Conservation (phyloP, 2,329 filamentous ascomycete species). For the Periglandula ipomoeae region DNA sequence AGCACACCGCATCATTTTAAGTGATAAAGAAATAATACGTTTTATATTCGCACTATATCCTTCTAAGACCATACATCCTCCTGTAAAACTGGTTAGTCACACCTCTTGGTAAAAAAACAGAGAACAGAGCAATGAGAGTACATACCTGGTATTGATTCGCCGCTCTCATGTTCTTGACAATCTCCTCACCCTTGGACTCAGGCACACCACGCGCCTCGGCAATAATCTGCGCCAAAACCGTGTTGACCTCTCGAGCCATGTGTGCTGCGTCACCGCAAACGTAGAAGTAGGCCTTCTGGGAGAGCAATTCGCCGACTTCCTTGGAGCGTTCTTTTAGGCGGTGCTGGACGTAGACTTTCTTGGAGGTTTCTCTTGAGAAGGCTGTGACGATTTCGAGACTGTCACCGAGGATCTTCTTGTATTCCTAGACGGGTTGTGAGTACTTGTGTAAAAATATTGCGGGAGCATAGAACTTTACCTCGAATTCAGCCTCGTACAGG, state of each 20-base stretch:
- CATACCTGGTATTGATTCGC: conserved; percentile 90
- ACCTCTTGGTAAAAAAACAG: neutral
- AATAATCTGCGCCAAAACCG: conserved; percentile 78
- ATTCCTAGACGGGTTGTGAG: conserved; percentile 48
- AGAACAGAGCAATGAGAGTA: conserved; percentile 8
- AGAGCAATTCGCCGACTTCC: conserved; percentile 78
- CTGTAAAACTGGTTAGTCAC: conserved; percentile 26
- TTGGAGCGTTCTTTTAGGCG: conserved; percentile 73
- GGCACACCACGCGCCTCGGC: conserved; percentile 73
- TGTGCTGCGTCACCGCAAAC: conserved; percentile 96
- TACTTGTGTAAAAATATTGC: too few species aligned
- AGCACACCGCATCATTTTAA: neutral
- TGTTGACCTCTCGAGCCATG: conserved; percentile 91
- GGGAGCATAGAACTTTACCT: conserved; percentile 60
- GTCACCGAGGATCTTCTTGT: conserved; percentile 74
- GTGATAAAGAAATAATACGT: neutral
- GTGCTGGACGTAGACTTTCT: conserved; percentile 98
- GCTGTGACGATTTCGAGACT: conserved; percentile 86
- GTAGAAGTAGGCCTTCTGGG: conserved; percentile 88
- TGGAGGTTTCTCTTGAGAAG: conserved; percentile 78
- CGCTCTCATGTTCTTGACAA: conserved; percentile 93
- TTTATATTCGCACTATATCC: conserved; percentile 3
- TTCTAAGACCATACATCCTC: conserved; percentile 63
- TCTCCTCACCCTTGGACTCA: conserved; percentile 83
- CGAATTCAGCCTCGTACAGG: conserved; percentile 84